Evolutionary conservation across 495 filamentous ascomycete species (phyloP).

Genomic region (Xylaria bambusicola): DNA sequence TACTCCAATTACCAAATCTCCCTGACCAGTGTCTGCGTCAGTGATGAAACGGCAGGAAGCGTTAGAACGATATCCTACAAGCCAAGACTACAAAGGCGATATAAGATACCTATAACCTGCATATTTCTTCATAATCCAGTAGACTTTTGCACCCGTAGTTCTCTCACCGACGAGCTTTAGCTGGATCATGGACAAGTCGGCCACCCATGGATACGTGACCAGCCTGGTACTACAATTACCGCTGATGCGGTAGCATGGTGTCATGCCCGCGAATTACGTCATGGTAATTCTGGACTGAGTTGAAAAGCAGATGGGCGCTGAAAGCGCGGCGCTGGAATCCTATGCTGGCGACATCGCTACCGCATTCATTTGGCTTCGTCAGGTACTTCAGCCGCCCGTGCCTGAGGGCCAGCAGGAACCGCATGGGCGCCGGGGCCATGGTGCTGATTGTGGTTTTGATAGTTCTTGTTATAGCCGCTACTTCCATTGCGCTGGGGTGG

Average conservation of each 20-base stretch:
- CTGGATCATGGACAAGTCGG: background rate
- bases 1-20: slow-evolving; percentile 29
- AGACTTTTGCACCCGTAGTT: slow-evolving; percentile 24
- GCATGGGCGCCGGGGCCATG: slow-evolving; percentile 31
- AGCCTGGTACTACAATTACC: slow-evolving; percentile 5
- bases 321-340: slow-evolving; percentile 33
- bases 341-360: slow-evolving; percentile 20
- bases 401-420: slow-evolving; percentile 30
- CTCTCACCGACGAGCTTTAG: slow-evolving; percentile 14
- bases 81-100: slow-evolving; percentile 30
- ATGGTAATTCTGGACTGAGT: slow-evolving; percentile 27
- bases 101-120: slow-evolving; percentile 32
- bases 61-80: slow-evolving; percentile 33
- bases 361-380: slow-evolving; percentile 38
- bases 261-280: slow-evolving; percentile 10
- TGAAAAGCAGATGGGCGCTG: slow-evolving; percentile 31
- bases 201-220: background rate
- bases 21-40: slow-evolving; percentile 27
- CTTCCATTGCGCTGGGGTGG: slow-evolving; percentile 61
- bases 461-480: slow-evolving; percentile 53
- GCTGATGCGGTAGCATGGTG: slow-evolving; percentile 4
- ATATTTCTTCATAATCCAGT: slow-evolving; percentile 32
- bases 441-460: slow-evolving; percentile 53
- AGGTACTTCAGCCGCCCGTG: slow-evolving; percentile 33
- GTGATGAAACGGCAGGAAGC: slow-evolving; percentile 27